These are phyloP conservation scores for Mimosa bimucronata DNA, from an alignment of 306 rosid species.

Conservation along the genomic window DNA sequence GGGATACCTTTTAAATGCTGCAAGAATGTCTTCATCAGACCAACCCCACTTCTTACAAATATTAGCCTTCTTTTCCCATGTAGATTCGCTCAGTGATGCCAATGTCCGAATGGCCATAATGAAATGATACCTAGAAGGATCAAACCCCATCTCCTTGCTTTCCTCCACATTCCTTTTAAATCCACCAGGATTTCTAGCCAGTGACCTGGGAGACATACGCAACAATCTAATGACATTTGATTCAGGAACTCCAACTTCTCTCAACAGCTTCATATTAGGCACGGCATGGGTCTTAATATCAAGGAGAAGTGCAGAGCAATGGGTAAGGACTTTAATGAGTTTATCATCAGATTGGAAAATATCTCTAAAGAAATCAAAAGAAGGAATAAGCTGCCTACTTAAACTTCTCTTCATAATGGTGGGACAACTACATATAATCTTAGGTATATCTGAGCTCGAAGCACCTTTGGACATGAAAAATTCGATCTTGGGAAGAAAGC, in stretches of 20 bases:
- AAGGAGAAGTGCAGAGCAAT: not conserved
- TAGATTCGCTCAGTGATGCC: not conserved
- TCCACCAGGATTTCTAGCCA: not conserved
- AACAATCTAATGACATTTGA: conserved; percentile 22
- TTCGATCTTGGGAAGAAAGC: not conserved
- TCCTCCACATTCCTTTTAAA: conserved; percentile 34
- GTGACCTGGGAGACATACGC: conserved; percentile 21
- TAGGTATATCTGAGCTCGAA: not conserved
- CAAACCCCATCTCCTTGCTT: conserved; percentile 16
- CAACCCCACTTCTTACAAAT: not conserved
- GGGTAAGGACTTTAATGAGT: not conserved
- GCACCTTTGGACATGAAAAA: conserved; percentile 32
- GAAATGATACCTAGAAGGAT: not conserved
- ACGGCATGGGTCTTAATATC: too few species aligned
- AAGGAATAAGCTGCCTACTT: not conserved
- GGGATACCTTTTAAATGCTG: not conserved
- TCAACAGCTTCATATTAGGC: not conserved
- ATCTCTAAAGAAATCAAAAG: not conserved
- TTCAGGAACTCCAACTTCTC: conserved; percentile 10
- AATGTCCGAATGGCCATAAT: not conserved
- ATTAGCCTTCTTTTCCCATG: not conserved
- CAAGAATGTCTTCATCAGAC: not conserved
- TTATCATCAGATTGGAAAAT: not conserved
- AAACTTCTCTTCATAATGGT: not conserved
- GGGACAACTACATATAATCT: not conserved